Percentiles rank a stretch among this genome's conserved stretches.
Conservation (phyloP, 768 basidiomycete genomes). For the Termitomyces sp. region DNA sequence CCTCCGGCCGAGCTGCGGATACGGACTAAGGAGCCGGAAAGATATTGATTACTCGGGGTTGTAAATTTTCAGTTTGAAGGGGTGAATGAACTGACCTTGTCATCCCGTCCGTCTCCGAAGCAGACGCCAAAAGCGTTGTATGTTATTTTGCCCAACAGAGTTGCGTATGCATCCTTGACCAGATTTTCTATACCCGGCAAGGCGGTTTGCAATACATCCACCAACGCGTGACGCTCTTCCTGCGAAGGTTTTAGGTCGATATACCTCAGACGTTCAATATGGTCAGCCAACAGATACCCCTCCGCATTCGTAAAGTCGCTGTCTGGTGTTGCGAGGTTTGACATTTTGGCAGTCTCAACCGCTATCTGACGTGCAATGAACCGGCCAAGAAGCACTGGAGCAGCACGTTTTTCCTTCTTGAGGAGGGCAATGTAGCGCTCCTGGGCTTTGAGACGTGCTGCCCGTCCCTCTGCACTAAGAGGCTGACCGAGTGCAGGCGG, state of each 20-base stretch:
- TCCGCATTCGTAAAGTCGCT: conserved; percentile 47
- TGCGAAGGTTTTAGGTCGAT: conserved; percentile 49
- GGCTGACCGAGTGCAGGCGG: conserved; percentile 39
- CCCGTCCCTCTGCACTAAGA: conserved; percentile 29
- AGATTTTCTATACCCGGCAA: conserved; percentile 74
- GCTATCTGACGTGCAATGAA: conserved; percentile 73
- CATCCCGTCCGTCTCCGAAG: conserved; percentile 61
- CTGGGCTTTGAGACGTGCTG: conserved; percentile 58
- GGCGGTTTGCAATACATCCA: conserved; percentile 53
- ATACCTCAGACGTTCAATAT: conserved; percentile 72
- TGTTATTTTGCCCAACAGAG: conserved; percentile 63
- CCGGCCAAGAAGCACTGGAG: conserved; percentile 60
- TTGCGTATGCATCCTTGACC: conserved; percentile 59
- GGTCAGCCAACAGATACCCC: conserved; percentile 67
- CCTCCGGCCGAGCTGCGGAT: conserved; percentile 57
- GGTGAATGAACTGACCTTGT: conserved; percentile 49
- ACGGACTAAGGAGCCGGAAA: conserved; percentile 38
- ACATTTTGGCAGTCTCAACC: conserved; percentile 58
- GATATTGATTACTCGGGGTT: neutral
- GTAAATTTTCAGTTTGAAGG: neutral
- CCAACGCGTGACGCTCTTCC: conserved; percentile 49
- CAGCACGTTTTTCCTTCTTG: conserved; percentile 40
- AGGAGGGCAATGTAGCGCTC: conserved; percentile 53
- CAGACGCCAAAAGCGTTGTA: conserved; percentile 80
- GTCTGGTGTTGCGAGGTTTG: conserved; percentile 19